Evolutionary conservation across 768 basidiomycete species (phyloP).

Genomic region (Hypholoma sublateritium): DNA sequence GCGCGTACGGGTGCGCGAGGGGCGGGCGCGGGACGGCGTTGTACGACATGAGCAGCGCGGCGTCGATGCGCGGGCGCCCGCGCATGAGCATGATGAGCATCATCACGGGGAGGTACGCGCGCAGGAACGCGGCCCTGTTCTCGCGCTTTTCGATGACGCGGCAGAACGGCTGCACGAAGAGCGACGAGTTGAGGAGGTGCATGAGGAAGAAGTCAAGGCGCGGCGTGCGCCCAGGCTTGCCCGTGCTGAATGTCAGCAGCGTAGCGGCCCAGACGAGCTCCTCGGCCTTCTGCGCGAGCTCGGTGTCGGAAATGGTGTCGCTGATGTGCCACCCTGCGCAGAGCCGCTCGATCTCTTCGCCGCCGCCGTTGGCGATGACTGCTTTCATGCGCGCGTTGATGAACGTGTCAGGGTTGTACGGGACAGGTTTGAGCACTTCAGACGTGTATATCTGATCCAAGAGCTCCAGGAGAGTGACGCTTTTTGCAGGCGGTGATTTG

Average conservation of each 20-base stretch:
- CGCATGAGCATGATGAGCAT: constrained; percentile 32
- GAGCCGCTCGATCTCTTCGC: constrained; percentile 45
- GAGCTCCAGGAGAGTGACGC: constrained; percentile 47
- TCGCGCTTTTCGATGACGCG: constrained; percentile 27
- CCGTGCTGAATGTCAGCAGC: constrained; percentile 46
- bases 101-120: constrained; percentile 38
- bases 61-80: constrained; percentile 54
- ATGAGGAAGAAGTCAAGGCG: constrained; percentile 60
- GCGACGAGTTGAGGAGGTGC: constrained; percentile 53
- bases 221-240: constrained; percentile 45
- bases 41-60: constrained; percentile 45
- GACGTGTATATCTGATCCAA: constrained; percentile 53
- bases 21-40: constrained; percentile 42
- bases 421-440: constrained; percentile 46
- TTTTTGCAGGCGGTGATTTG: constrained; percentile 16
- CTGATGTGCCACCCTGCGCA: constrained; percentile 40
- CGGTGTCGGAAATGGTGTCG: constrained; percentile 26
- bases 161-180: constrained; percentile 48
- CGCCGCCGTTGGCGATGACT: constrained; percentile 36
- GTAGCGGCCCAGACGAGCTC: constrained; percentile 50
- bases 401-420: constrained; percentile 48
- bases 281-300: constrained; percentile 42
- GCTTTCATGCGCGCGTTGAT: constrained; percentile 33
- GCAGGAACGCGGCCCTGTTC: constrained; percentile 46
- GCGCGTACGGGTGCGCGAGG: neutral